Evolutionary conservation across 2,329 filamentous ascomycete genomes (phyloP).

Genomic region (Cladophialophora exuberans): DNA sequence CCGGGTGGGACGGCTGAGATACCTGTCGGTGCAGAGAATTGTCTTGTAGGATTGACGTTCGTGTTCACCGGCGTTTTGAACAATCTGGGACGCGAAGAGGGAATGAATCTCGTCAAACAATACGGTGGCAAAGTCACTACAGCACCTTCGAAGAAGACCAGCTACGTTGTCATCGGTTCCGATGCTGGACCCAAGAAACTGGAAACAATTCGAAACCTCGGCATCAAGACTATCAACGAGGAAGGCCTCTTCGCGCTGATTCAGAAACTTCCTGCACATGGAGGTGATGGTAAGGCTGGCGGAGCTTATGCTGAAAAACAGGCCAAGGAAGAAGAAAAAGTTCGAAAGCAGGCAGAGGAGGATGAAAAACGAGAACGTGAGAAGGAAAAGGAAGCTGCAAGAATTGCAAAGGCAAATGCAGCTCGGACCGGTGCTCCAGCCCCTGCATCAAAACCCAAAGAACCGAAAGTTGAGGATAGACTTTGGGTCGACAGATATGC

Average conservation of each 20-base stretch:
- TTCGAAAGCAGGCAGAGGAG: slow-evolving; percentile 76
- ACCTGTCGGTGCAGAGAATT: slow-evolving; percentile 84
- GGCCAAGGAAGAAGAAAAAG: slow-evolving; percentile 79
- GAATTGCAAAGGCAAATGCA: slow-evolving; percentile 46
- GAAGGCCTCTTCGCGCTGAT: slow-evolving; percentile 89
- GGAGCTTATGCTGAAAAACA: slow-evolving; percentile 84
- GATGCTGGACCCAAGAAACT: slow-evolving; percentile 95
- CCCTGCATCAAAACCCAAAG: slow-evolving; percentile 44
- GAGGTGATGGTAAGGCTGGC: slow-evolving; percentile 84
- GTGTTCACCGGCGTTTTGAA: slow-evolving; percentile 92
- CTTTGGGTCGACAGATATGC: slow-evolving; percentile 97
- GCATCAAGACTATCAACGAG: slow-evolving; percentile 91
- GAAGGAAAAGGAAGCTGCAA: slow-evolving; percentile 49
- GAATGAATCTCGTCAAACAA: slow-evolving; percentile 81
- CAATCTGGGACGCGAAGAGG: slow-evolving; percentile 81
- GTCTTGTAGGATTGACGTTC: slow-evolving; percentile 84
- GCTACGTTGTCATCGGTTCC: slow-evolving; percentile 84
- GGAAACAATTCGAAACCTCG: slow-evolving; percentile 76
- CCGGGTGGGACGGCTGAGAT: slow-evolving; percentile 69
- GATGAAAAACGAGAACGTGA: slow-evolving; percentile 80
- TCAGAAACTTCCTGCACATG: slow-evolving; percentile 76
- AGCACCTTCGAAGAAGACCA: slow-evolving; percentile 89
- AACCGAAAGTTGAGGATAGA: slow-evolving; percentile 59
- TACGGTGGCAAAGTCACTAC: slow-evolving; percentile 90
- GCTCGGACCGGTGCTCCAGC: slow-evolving; percentile 45